A percentile compares a stretch with the other conserved stretches of the same genome.
Conservation (phyloP, 78 protist species). For the slime mould (Dictyostelium discoideum) region DNA sequence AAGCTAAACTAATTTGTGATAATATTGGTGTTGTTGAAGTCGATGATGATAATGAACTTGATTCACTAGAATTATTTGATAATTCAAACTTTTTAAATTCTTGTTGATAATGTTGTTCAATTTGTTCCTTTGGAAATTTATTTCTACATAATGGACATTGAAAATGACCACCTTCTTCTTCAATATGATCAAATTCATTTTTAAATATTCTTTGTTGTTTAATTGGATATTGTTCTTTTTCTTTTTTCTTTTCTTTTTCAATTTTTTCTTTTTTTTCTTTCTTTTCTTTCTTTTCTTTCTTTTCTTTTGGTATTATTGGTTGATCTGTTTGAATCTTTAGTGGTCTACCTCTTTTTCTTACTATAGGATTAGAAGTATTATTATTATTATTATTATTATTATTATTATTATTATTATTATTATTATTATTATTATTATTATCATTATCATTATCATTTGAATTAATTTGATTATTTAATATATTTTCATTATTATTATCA, state of each 20-base stretch:
- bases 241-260: neutral
- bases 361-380: neutral
- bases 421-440: neutral
- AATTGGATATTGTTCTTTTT: neutral
- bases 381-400: neutral
- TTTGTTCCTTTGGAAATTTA: neutral
- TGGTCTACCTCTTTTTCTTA: conserved; percentile 17
- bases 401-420: neutral
- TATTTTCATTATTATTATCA: no score
- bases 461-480: no score
- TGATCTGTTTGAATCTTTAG: neutral
- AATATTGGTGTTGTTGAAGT: conserved; percentile 9
- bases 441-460: neutral
- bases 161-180: neutral
- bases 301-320: neutral
- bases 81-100: conserved; percentile 2
- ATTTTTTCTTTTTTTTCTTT: neutral
- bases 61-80: neutral
- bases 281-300: neutral
- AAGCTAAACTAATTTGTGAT: neutral
- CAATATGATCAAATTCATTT: conserved; percentile 7
- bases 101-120: neutral
- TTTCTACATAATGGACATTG: conserved; percentile 5
- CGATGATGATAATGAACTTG: neutral
- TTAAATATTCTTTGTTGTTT: neutral